A percentile compares a stretch with the other conserved stretches of the same genome.
These are phyloP conservation scores for Linnemannia exigua DNA, from an alignment of 192 early-diverging fungal species.

Conservation along the genomic window DNA sequence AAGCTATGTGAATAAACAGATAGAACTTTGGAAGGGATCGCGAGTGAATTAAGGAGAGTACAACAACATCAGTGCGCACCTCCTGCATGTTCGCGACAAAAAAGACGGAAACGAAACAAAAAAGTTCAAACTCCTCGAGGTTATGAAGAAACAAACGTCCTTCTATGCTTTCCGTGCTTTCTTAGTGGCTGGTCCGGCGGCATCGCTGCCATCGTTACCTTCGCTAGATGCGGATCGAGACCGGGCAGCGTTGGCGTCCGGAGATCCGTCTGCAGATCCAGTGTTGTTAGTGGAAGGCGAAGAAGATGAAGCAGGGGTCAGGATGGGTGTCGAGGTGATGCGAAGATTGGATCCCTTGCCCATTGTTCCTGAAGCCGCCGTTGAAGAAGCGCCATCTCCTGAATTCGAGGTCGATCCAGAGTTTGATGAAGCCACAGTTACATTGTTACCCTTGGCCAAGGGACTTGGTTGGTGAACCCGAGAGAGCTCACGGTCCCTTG, in stretches of 20 bases:
- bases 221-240: slow-evolving; percentile 9
- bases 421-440: slow-evolving; percentile 27
- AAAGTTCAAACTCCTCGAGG: no score
- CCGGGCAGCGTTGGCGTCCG: slow-evolving; percentile 11
- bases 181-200: slow-evolving; percentile 28
- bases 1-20: neutral
- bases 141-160: neutral
- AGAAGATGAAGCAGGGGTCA: slow-evolving; percentile 25
- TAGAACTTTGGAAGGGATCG: slow-evolving; percentile 10
- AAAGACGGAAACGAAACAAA: no score
- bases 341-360: slow-evolving; percentile 38
- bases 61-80: neutral
- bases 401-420: neutral
- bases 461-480: slow-evolving; percentile 67
- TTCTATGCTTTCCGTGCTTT: slow-evolving; percentile 29
- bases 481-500: slow-evolving; percentile 52
- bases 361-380: slow-evolving; percentile 6
- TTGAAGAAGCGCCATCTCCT: slow-evolving; percentile 10
- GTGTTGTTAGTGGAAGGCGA: slow-evolving; percentile 12
- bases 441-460: slow-evolving; percentile 60
- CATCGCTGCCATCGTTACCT: neutral
- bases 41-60: neutral
- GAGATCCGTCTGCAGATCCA: slow-evolving; percentile 19
- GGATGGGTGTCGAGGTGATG: slow-evolving; percentile 28
- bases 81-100: neutral